These are phyloP conservation scores for Juglanconis oblonga DNA, from an alignment of 2,329 filamentous ascomycete species.

Conservation along the genomic window DNA sequence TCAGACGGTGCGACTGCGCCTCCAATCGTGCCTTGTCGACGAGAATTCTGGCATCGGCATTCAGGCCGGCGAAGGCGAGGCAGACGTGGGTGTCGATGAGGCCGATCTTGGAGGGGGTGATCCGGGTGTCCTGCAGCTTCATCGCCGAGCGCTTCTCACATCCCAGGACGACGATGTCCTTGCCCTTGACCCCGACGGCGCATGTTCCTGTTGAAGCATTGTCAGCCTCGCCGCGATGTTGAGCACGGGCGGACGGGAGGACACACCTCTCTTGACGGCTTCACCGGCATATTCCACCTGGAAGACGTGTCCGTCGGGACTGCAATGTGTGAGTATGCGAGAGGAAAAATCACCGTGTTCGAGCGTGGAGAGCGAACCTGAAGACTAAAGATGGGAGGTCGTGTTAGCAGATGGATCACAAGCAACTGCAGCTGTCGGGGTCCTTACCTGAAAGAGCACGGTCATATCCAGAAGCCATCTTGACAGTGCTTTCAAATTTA, in stretches of 20 bases:
- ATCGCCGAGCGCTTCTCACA: slow-evolving; percentile 99
- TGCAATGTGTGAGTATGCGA: slow-evolving; percentile 36
- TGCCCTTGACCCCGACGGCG: slow-evolving; percentile 94
- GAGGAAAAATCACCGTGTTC: neutral
- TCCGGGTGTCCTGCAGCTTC: slow-evolving; percentile 98
- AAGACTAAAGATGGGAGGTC: slow-evolving; percentile 63
- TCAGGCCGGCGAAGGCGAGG: slow-evolving; percentile 93
- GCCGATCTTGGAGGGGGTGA: slow-evolving; percentile 98
- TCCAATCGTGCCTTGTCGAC: slow-evolving; percentile 98
- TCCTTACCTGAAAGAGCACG: slow-evolving; percentile 93
- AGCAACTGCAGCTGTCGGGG: slow-evolving; percentile 9
- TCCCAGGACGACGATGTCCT: slow-evolving; percentile 89
- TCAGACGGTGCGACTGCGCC: slow-evolving; percentile 94
- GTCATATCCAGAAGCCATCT: slow-evolving; percentile 94
- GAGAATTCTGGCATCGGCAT: slow-evolving; percentile 95
- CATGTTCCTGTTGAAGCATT: slow-evolving; percentile 69
- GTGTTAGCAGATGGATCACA: slow-evolving; percentile 39
- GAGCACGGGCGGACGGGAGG: neutral
- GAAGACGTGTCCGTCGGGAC: slow-evolving; percentile 98
- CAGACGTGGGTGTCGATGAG: slow-evolving; percentile 94
- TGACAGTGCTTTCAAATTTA: slow-evolving; percentile 9
- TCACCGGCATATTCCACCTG: slow-evolving; percentile 99
- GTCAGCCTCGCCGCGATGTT: slow-evolving; percentile 1
- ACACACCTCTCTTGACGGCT: slow-evolving; percentile 91
- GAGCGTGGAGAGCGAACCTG: slow-evolving; percentile 57